Base-by-base conservation (phyloP, 768 basidiomycete genomes). In the Suillus ampliporus region DNA sequence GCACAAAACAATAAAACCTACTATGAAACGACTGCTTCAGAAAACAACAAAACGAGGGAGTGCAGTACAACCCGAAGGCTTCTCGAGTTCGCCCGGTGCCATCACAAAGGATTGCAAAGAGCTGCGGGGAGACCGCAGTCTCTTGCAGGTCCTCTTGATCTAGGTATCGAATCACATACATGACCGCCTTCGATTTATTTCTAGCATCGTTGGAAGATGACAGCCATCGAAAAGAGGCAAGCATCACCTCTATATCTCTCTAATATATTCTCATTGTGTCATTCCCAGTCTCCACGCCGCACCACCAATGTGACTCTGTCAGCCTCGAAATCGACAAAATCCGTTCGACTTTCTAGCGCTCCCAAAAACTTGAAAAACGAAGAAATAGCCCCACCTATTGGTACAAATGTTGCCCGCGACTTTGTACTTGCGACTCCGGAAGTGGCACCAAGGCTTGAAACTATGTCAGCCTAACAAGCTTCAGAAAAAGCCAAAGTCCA, bases 171-270 rank as follows among this genome's bases (percentile, higher is more conserved):
- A 17, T 15, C 17, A 28, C 4, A 48, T 9, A 51, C 11, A 51
- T 51, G 19, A 13, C 19, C 31, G 31, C 50, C 6, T 51, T 51
- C 13, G 19, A 34, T 19, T 51, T 51, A 13, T 51, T 51, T 34
- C 50, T 51, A 31, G 50, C 50, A 51, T 51, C 50, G n/a, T 51
- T 34, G 6, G 50, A 51, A 34, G 19, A 31, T 51, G 19, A 34
- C 4, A 11, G 19, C 13, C 19, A 11, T 51, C 50, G 7, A 51
- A 34, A n/a, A 31, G 50, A 31, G 50, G 50, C 50, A 51, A 51
- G 28, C 31, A 51, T 51, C 19, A 19, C 11, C 34, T 51, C 19
- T n/a, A 34, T 10, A 51, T 51, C 19, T 17, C 28, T 1, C 19
- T 19, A 31, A 31, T 15, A 31, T 9, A 50, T 19, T 11, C 48